Evolutionary conservation across 768 basidiomycete species (phyloP), one percentile per base, ranked within the genome.

Genomic region (Lenzites betulinus): DNA sequence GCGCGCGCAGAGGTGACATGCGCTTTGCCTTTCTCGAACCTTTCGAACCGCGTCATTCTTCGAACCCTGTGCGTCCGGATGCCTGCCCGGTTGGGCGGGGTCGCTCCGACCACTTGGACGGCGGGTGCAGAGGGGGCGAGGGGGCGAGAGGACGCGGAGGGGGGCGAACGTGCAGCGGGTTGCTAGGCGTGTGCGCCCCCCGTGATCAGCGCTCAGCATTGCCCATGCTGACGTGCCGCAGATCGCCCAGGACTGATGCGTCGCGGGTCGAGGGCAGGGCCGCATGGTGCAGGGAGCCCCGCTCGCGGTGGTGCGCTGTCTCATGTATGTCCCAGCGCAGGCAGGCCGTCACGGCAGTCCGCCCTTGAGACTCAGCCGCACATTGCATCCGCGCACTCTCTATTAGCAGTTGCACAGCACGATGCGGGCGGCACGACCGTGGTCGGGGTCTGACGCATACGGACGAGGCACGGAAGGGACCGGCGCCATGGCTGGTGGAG

Each of bases 151-250:
- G 11, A 33, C 11, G 30, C 15, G 13, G 9, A 20, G 28, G 36
- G 26, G 33, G 48, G 33, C 33, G 42, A 55, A 61, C 60, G 41
- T 61, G 60, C 56, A 50, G 26, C 54, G 42, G 39, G 35, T 25
- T 43, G 47, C 41, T 48, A 30, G 26, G 33, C 49, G 49, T 33
- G 30, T 33, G 30, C 38, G 33, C 46, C 60, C 48, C 25, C 49
- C n/a, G n/a, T n/a, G n/a, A n/a, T n/a, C n/a, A n/a, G 53, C 44
- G 60, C 55, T 56, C 60, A 55, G 60, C 60, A 54, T 55, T 44
- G 54, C 42, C 48, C 13, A 44, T 18, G 59, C 51, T 48, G 48
- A 55, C 60, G 33, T 51, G 47, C 26, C 60, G 60, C 60, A 51
- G 60, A 61, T 61, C 60, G 48, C 50, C 51, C 48, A 22, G 47